Percentiles rank a stretch among this genome's conserved stretches.
Conservation (phyloP, 148 eudicot species). For the Gaultheria prostrata region DNA sequence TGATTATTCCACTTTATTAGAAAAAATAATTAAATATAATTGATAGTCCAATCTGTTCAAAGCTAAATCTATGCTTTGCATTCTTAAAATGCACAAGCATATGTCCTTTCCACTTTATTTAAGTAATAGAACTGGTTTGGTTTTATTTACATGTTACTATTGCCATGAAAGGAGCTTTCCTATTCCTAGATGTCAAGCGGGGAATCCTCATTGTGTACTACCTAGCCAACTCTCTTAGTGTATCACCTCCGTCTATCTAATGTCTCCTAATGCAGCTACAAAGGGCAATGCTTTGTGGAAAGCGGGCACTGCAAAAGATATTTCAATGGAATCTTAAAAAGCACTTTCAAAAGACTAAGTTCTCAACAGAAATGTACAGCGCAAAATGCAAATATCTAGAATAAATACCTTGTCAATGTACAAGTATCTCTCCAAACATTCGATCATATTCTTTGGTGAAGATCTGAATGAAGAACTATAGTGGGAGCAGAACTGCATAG, state of each 20-base stretch:
- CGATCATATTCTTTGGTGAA: conserved; percentile 66
- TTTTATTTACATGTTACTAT: conserved; percentile 7
- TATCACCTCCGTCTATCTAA: too few species aligned
- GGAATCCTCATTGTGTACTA: too few species aligned
- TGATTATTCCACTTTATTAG: not conserved
- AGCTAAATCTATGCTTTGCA: not conserved
- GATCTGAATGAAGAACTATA: conserved; percentile 61
- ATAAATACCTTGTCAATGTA: conserved; percentile 62
- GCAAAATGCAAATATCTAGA: conserved; percentile 3
- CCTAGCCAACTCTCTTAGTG: too few species aligned
- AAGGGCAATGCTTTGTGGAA: too few species aligned
- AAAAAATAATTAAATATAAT: not conserved
- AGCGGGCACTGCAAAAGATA: too few species aligned
- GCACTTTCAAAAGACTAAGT: not conserved
- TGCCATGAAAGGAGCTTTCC: too few species aligned
- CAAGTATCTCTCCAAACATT: conserved; percentile 67
- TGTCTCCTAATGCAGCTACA: too few species aligned
- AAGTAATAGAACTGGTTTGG: not conserved
- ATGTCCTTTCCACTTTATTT: not conserved
- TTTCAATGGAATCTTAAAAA: too few species aligned
- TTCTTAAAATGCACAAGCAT: conserved; percentile 2
- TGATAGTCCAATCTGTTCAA: conserved; percentile 2
- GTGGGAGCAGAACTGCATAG: conserved; percentile 63
- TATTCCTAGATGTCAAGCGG: too few species aligned
- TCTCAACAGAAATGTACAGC: conserved; percentile 11